phyloP scores from a whole-genome alignment of 1,284 basidiomycete species.

The Papiliotrema flavescens region DNA sequence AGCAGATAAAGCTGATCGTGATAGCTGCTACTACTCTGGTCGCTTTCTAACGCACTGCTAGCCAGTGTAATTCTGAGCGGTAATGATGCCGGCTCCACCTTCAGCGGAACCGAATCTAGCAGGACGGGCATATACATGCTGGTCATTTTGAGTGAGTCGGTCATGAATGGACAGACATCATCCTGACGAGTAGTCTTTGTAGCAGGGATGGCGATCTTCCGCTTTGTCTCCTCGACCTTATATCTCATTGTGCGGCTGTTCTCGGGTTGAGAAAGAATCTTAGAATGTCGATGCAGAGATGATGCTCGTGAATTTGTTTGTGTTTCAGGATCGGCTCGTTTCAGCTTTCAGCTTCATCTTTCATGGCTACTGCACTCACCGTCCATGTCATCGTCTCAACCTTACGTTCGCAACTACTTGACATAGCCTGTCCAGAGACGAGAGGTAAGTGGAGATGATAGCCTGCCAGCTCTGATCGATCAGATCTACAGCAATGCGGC shows the following conservation, averaged over 20 bases:
- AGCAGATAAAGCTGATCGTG: neutral
- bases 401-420: no score
- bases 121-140: slow-evolving; percentile 52
- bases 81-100: slow-evolving; percentile 60
- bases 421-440: no score
- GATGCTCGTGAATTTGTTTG: neutral
- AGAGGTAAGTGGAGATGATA: no score
- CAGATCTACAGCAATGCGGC: no score
- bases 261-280: slow-evolving; percentile 52
- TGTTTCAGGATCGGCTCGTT: neutral
- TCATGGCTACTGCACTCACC: no score
- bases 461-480: no score
- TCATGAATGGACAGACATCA: neutral
- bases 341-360: no score
- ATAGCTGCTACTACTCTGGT: slow-evolving; percentile 44
- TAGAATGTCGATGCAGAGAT: neutral
- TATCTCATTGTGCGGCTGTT: slow-evolving; percentile 63
- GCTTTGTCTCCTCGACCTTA: slow-evolving; percentile 62
- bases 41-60: slow-evolving; percentile 61
- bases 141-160: slow-evolving; percentile 34
- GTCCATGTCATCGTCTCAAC: no score
- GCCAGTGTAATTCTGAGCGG: slow-evolving; percentile 80
- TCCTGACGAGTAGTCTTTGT: slow-evolving; percentile 41
- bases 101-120: slow-evolving; percentile 52
- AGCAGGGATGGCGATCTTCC: slow-evolving; percentile 49